A percentile compares a stretch with the other conserved stretches of the same genome.
Conservation (phyloP, 2,329 filamentous ascomycete genomes). For the Colletotrichum destructivum region DNA sequence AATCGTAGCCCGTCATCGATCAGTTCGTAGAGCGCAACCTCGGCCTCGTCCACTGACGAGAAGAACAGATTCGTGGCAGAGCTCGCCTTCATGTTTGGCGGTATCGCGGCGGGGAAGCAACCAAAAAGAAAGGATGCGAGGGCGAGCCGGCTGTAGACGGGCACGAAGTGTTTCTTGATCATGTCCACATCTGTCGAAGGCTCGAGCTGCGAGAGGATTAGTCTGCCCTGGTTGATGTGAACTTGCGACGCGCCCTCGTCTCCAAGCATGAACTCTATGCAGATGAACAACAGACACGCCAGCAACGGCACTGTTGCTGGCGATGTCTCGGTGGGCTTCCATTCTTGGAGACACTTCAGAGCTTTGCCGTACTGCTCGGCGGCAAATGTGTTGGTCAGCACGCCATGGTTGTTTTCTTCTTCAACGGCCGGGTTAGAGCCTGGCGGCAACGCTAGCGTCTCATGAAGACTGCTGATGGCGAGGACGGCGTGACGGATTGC, state of each 20-base stretch:
- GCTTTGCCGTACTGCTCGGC: conserved; percentile 65
- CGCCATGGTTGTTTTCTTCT: not conserved
- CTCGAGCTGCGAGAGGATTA: conserved; percentile 56
- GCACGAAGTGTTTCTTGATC: conserved; percentile 58
- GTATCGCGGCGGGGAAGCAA: conserved; percentile 54
- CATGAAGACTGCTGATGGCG: conserved; percentile 65
- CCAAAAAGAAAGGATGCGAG: conserved; percentile 60
- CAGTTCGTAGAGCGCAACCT: conserved; percentile 54
- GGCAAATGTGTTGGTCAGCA: conserved; percentile 49
- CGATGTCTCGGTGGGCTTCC: conserved; percentile 46
- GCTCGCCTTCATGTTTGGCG: conserved; percentile 51
- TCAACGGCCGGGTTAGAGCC: not conserved
- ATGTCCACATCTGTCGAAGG: conserved; percentile 52
- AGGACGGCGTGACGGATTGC: conserved; percentile 65
- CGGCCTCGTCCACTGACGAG: conserved; percentile 51
- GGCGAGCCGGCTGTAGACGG: conserved; percentile 61
- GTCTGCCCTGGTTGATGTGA: conserved; percentile 60
- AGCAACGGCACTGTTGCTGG: conserved; percentile 54
- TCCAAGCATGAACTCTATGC: conserved; percentile 68
- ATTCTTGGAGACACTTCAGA: conserved; percentile 59
- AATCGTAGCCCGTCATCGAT: conserved; percentile 59
- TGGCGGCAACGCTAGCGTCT: conserved; percentile 45
- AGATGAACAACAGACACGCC: conserved; percentile 66
- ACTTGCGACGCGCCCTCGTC: conserved; percentile 62
- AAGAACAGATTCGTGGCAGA: conserved; percentile 50